These are phyloP conservation scores for Clathrospora elynae DNA, from an alignment of 2,329 filamentous ascomycete species.

Conservation along the genomic window DNA sequence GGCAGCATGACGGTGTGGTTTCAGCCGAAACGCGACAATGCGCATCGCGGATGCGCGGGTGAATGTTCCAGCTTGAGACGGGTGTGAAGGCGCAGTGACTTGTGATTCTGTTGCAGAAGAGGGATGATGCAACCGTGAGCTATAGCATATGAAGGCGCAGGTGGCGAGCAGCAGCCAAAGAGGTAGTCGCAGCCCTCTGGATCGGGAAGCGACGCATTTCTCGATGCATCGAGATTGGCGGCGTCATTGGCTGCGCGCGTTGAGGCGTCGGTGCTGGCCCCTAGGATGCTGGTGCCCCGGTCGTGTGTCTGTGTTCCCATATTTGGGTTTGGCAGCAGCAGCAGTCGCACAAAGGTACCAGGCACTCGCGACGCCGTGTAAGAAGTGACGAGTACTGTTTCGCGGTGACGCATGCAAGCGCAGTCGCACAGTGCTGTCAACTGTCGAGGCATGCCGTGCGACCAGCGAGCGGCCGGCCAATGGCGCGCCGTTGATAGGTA, in stretches of 20 bases:
- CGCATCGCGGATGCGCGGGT: slow-evolving; percentile 7
- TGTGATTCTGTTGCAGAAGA: slow-evolving; percentile 10
- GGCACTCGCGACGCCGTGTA: too few relatives aligned
- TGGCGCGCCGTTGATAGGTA: slow-evolving; percentile 13
- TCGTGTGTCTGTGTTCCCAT: too few relatives aligned
- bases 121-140: slow-evolving; percentile 16
- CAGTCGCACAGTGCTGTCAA: background rate
- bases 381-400: too few relatives aligned
- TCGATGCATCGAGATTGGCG: slow-evolving; percentile 3
- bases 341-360: too few relatives aligned
- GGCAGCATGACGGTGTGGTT: slow-evolving; percentile 24
- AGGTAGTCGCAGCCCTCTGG: slow-evolving; percentile 10
- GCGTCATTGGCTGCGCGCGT: slow-evolving; percentile 15
- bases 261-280: too few relatives aligned
- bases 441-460: background rate
- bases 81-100: background rate
- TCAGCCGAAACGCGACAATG: slow-evolving; percentile 19
- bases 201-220: slow-evolving; percentile 15
- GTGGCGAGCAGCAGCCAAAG: slow-evolving; percentile 3
- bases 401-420: background rate
- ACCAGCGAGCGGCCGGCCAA: slow-evolving; percentile 14
- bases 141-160: slow-evolving; percentile 1
- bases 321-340: too few relatives aligned
- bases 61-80: background rate
- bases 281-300: too few relatives aligned